These are phyloP conservation scores for Colletotrichum limetticola DNA, from an alignment of 2,329 filamentous ascomycete species.

Conservation along the genomic window DNA sequence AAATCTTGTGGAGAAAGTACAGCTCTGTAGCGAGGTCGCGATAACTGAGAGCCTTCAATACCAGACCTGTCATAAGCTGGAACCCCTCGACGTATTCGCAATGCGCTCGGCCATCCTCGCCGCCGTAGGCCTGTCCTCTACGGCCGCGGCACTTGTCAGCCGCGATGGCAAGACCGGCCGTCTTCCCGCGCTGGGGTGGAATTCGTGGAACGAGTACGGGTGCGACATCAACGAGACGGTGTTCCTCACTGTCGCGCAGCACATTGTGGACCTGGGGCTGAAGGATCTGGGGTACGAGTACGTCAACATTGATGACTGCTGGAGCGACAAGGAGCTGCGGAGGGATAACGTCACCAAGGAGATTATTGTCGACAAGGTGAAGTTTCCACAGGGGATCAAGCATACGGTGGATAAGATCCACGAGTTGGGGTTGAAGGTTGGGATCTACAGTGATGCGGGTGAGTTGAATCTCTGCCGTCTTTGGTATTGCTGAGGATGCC, in stretches of 20 bases:
- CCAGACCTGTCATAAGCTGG: neutral
- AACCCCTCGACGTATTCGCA: neutral
- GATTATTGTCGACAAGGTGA: conserved; percentile 57
- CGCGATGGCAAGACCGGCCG: conserved; percentile 35
- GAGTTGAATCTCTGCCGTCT: conserved; percentile 28
- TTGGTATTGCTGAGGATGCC: neutral
- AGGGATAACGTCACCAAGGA: conserved; percentile 54
- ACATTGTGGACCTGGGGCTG: conserved; percentile 60
- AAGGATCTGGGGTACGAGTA: conserved; percentile 67
- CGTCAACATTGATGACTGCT: conserved; percentile 73
- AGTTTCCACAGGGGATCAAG: conserved; percentile 69
- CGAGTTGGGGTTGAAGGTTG: conserved; percentile 67
- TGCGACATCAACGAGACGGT: conserved; percentile 62
- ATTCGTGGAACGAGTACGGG: conserved; percentile 63
- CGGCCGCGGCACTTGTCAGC: conserved; percentile 31
- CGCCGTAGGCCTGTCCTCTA: conserved; percentile 10
- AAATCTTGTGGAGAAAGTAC: neutral
- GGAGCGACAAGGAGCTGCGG: conserved; percentile 53
- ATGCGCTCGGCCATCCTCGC: conserved; percentile 6
- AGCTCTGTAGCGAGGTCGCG: neutral
- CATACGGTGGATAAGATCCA: conserved; percentile 65
- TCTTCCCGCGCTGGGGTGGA: conserved; percentile 58
- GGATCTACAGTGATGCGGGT: conserved; percentile 70
- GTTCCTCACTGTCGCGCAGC: conserved; percentile 58
- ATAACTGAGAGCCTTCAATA: neutral